Evolutionary conservation across 2,329 filamentous ascomycete genomes (phyloP).

Genomic region (Diaporthe destruens): DNA sequence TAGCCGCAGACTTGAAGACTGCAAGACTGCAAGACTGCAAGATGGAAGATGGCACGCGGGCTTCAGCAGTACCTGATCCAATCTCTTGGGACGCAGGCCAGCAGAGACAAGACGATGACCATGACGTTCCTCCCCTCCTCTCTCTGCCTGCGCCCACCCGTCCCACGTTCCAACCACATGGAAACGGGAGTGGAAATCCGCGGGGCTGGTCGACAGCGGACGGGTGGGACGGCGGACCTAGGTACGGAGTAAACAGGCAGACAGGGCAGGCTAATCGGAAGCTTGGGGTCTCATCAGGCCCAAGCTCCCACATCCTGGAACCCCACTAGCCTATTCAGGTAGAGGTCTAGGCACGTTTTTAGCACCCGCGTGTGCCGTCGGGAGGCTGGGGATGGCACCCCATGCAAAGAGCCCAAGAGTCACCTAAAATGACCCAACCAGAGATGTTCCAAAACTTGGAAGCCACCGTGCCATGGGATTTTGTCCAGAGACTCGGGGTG

Average conservation of each 20-base stretch:
- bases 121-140: constrained; percentile 3
- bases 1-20: too few relatives aligned
- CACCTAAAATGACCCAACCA: neutral
- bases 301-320: constrained; percentile 26
- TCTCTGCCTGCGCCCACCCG: too few relatives aligned
- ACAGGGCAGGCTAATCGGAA: neutral
- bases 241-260: too few relatives aligned
- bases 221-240: constrained; percentile 13
- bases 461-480: constrained; percentile 15
- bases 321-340: neutral
- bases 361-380: constrained; percentile 20
- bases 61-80: neutral
- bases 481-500: neutral
- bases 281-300: constrained; percentile 20
- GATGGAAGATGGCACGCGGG: neutral
- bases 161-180: constrained; percentile 22
- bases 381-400: constrained; percentile 30
- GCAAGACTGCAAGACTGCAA: too few relatives aligned
- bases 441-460: constrained; percentile 22
- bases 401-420: neutral
- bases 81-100: neutral
- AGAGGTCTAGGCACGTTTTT: neutral
- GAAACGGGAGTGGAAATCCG: constrained; percentile 28
- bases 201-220: constrained; percentile 22
- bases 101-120: neutral